Conservation (phyloP, 768 basidiomycete genomes). For the Favolaschia claudopus region DNA sequence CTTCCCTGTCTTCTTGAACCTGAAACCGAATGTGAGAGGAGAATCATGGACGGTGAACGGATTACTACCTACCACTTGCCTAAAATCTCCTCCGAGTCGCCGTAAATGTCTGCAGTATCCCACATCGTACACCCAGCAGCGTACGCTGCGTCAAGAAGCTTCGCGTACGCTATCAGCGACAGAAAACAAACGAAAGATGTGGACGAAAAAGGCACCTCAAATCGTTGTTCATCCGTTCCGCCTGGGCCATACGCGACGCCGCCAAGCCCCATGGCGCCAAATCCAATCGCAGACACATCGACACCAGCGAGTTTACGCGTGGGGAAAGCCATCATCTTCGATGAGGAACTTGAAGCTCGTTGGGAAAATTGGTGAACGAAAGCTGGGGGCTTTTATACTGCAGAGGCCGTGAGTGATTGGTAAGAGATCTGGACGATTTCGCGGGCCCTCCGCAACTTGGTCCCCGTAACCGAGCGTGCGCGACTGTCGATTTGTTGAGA, state of each 20-base stretch:
- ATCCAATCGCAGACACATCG: conserved; percentile 61
- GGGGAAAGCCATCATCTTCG: conserved; percentile 13
- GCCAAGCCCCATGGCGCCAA: conserved; percentile 67
- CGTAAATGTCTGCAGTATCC: conserved; percentile 59
- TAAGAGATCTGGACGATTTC: too few species aligned
- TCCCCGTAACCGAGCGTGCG: too few species aligned
- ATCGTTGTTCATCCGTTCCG: conserved; percentile 62
- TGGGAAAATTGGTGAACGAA: background rate
- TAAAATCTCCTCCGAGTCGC: conserved; percentile 50
- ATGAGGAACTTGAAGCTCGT: background rate
- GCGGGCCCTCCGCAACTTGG: too few species aligned
- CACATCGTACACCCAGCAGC: conserved; percentile 53
- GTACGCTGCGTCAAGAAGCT: conserved; percentile 52
- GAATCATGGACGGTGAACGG: background rate
- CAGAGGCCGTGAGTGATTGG: too few species aligned
- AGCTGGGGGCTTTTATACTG: too few species aligned
- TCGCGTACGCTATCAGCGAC: background rate
- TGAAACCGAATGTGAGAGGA: conserved; percentile 17
- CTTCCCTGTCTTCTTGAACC: conserved; percentile 62
- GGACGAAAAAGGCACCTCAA: conserved; percentile 51
- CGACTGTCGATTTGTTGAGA: too few species aligned
- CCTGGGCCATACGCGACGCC: conserved; percentile 54
- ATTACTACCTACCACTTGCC: conserved; percentile 48
- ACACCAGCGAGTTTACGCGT: conserved; percentile 52
- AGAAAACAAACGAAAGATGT: background rate